Base-by-base conservation (phyloP, 257 asterid genomes). In the Striga asiatica region DNA sequence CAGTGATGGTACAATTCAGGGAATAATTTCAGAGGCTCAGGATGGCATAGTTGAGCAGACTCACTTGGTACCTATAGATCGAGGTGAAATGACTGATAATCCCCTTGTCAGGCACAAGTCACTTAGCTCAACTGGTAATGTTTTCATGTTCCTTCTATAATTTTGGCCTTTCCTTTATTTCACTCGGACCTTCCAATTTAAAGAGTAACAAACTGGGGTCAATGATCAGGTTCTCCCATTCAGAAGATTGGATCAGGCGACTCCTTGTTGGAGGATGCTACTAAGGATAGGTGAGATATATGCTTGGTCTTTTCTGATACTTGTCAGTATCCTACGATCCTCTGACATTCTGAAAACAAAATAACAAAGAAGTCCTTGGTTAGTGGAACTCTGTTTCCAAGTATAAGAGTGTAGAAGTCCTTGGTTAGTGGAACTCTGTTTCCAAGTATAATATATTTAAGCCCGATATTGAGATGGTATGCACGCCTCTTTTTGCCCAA, bases 281-380 rank as follows among this genome's bases (percentile, higher is more conserved):
- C 78, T 22, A 74, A 69, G 76, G 95, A 88, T 37, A 67, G 86
- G 97, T 84, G 67, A 65, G 83, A 53, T 59, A 10, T 13, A 41
- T 54, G 37, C 16, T 23, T 66, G 28, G 37, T 46, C 13, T 37
- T 56, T 20, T 25, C 50, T 8, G 20, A 6, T 19, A 38, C 37
- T 53, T n/a, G n/a, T n/a, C n/a, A n/a, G n/a, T n/a, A n/a, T n/a
- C n/a, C n/a, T n/a, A n/a, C n/a, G 43, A 17, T 13, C 13, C 43
- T 37, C 43, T 37, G 17, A 37, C 16, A 8, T 14, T 6, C 41
- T 9, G n/a, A n/a, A n/a, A 35, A 35, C 14, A 35, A 11, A 10
- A 32, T 32, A n/a, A 10, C 43, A 37, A 37, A 6, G 13, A 37
- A 17, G 11, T 37, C 43, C 17, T 12, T 7, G n/a, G n/a, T n/a